These are phyloP conservation scores for Leucosporidium creatinivorum DNA, from an alignment of 768 basidiomycete genomes.

Conservation along the genomic window DNA sequence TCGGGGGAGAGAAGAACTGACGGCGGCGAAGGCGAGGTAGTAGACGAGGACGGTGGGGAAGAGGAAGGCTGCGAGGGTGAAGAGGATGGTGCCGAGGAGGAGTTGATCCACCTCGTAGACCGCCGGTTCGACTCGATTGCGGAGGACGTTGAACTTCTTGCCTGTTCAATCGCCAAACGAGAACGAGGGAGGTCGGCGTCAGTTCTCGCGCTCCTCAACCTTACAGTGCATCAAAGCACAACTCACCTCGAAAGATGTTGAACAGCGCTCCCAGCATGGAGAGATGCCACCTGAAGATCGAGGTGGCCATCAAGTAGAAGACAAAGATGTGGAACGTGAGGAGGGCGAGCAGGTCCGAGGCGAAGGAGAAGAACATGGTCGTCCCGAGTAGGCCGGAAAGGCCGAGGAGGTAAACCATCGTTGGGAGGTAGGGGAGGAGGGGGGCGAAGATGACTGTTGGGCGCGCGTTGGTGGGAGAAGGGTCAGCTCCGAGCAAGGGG, in stretches of 20 bases:
- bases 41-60: slow-evolving; percentile 81
- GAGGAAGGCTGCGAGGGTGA: slow-evolving; percentile 71
- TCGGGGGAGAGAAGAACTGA: slow-evolving; percentile 46
- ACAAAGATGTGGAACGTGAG: slow-evolving; percentile 65
- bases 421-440: slow-evolving; percentile 41
- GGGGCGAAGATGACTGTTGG: slow-evolving; percentile 26
- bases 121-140: slow-evolving; percentile 81
- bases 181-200: background rate
- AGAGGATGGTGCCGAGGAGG: slow-evolving; percentile 83
- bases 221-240: too few relatives aligned
- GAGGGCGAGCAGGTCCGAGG: slow-evolving; percentile 59
- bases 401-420: slow-evolving; percentile 40
- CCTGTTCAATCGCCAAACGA: slow-evolving; percentile 48
- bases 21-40: slow-evolving; percentile 66
- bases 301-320: slow-evolving; percentile 58
- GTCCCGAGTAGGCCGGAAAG: slow-evolving; percentile 41
- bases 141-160: slow-evolving; percentile 76
- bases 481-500: slow-evolving; percentile 24
- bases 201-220: background rate
- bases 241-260: slow-evolving; percentile 79
- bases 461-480: background rate
- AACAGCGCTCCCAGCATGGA: slow-evolving; percentile 61
- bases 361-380: slow-evolving; percentile 60
- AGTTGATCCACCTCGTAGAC: slow-evolving; percentile 89
- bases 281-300: slow-evolving; percentile 58